Conservation (phyloP, 2,329 filamentous ascomycete genomes). For the Botrytis fragariae region DNA sequence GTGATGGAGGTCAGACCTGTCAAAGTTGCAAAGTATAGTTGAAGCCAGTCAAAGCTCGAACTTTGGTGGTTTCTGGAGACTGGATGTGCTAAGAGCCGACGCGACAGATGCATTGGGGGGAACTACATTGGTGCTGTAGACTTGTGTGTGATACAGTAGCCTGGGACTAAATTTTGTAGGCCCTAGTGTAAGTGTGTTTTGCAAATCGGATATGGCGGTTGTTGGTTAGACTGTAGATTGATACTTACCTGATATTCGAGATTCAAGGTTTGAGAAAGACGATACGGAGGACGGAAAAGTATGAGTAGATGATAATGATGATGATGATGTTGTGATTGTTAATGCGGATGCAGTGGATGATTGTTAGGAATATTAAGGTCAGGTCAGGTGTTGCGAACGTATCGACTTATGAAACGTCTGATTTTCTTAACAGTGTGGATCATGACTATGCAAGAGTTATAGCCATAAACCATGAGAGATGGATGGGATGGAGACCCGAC, state of each 20-base stretch:
- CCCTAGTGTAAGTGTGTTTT: not conserved
- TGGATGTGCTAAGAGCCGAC: not conserved
- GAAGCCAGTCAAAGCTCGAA: not conserved
- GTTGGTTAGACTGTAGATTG: not conserved
- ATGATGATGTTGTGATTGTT: not conserved
- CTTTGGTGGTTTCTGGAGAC: not conserved
- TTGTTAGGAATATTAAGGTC: not conserved
- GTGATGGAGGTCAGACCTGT: slow-evolving; percentile 6
- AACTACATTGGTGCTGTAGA: not conserved
- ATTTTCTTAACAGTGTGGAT: not conserved
- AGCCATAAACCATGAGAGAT: not conserved
- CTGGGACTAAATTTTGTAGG: not conserved
- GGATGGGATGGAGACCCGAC: not conserved
- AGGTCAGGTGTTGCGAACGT: not conserved
- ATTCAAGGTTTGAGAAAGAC: not conserved
- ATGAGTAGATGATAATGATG: not conserved
- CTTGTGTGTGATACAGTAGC: not conserved
- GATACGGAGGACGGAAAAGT: not conserved
- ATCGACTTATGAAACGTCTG: not conserved
- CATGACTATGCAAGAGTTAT: not conserved
- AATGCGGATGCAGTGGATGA: not conserved
- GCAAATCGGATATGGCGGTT: not conserved
- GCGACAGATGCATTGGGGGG: not conserved
- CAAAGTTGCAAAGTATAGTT: not conserved
- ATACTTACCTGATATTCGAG: not conserved